Evolutionary conservation across 2,329 filamentous ascomycete species (phyloP), one percentile per base, ranked within the genome.

Genomic region (Rhinocladiella similis): DNA sequence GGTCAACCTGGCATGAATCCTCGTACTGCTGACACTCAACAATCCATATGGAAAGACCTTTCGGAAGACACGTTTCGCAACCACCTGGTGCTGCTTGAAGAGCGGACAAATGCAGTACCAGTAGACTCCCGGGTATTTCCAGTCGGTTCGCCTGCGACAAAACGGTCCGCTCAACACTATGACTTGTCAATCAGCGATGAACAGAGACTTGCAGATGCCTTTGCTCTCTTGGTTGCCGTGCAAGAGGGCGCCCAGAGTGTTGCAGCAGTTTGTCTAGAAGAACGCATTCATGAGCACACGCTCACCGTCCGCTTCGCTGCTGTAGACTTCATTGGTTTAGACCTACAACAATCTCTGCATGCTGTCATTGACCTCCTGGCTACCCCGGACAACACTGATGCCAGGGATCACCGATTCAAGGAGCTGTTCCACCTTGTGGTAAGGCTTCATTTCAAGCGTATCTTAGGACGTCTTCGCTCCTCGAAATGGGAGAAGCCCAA

Each of bases 211-310:
- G 64, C 67, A 4, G 63, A 70, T 50, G 67, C 69, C 39, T 62
- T 70, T 58, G 68, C 69, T 18, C 67, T 65, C 41, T 46, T 70
- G 14, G 69, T 60, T 13, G 65, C 68, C 10, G 62, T 65, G 16
- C 57, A 68, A 36, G 60, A 67, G 56, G 68, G 62, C 2, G 62
- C 63, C 0, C 63, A 67, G 36, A 65, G 57, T 41, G 65, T 69
- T 5, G 63, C 68, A 29, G 69, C 69, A 6, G 66, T 67, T 27
- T 67, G 69, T 43, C 48, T 71, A 3, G 67, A 70, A 54, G 65
- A 70, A 47, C 19, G 60, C 22, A n/a, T 42, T 35, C 19, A 38
- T 14, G 9, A 25, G 14, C 45, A 38, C 10, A 36, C 13, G 14
- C 42, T 62, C 9, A 56, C 46, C 12, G 41, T 60, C 13, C 53